Base-by-base conservation (phyloP, 192 early-diverging fungal genomes). In the Coemansia sp. region DNA sequence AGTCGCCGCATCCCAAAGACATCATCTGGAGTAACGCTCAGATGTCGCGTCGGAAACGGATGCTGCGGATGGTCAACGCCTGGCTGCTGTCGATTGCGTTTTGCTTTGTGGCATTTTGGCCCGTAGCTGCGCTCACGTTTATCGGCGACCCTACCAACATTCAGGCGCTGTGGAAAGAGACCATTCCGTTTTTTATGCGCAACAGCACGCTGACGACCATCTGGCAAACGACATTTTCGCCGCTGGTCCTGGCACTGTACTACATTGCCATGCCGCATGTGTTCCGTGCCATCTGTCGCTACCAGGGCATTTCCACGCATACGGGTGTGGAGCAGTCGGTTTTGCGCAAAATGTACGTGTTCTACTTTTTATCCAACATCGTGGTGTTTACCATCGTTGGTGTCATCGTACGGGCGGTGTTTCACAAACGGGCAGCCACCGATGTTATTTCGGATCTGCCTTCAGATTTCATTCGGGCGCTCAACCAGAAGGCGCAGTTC, bases 11-110 rank as follows among this genome's bases (percentile, higher is more conserved):
- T 17, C 87, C 89, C 41, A 85, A 85, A 40, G 87, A 90, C 54
- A 81, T 90, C 28, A 83, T 90, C 53, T 90, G 89, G 89, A 76
- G 60, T 44, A 90, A 90, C 54, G 78, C 83, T 31, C 64, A 82
- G 41, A 66, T 84, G 62, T 73, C 81, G 16, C 79, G 79, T 37
- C 53, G 71, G 34, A 58, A 76, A 18, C 75, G 82, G 47, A 60
- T 76, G 45, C 51, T 69, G 5, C 63, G 80, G 0, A 49, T 66
- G 67, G 67, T 64, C 64, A 50, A 23, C 7, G 63, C 66, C 0
- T 58, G 80, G 3, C 44, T 79, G 9, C 30, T 88, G 0, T 89
- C 82, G 17, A 53, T 81, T 10, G 48, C 71, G 1, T 81, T 84
- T 51, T 84, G 82, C 31, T 80, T 89, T 53, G 47, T 85, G 12